Percentiles rank a stretch among this genome's conserved stretches.
Conservation (phyloP, 305 asterid species). For the Fraxinus paxiana region DNA sequence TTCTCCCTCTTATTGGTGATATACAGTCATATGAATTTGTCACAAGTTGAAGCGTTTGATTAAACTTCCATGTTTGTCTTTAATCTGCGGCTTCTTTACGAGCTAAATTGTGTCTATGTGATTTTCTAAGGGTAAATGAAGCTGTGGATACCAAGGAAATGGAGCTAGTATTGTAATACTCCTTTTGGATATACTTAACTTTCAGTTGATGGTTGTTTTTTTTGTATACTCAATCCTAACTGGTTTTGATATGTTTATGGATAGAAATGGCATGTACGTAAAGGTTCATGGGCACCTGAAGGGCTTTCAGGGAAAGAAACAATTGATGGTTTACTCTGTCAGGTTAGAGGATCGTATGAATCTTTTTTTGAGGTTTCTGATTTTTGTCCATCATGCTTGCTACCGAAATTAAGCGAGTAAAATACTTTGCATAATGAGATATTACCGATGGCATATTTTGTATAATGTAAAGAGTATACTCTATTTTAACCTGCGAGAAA, state of each 20-base stretch:
- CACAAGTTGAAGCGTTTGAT: neutral
- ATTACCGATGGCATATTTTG: neutral
- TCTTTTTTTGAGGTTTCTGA: neutral
- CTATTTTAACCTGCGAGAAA: neutral
- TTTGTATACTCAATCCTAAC: slow-evolving; percentile 14
- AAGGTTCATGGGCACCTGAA: slow-evolving; percentile 83
- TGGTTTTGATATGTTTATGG: slow-evolving; percentile 14
- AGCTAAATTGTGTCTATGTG: slow-evolving; percentile 5
- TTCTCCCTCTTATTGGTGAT: neutral
- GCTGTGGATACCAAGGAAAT: slow-evolving; percentile 59
- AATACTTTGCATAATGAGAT: neutral
- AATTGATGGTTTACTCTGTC: slow-evolving; percentile 65
- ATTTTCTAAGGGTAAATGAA: slow-evolving; percentile 59
- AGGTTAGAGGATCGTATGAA: slow-evolving; percentile 38
- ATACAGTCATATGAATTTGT: slow-evolving; percentile 1
- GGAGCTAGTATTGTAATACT: slow-evolving; percentile 58
- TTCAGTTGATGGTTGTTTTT: neutral
- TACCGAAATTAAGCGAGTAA: neutral
- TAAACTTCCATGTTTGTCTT: neutral
- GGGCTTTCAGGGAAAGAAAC: slow-evolving; percentile 75
- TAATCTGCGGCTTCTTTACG: neutral
- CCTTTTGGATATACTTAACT: slow-evolving; percentile 17
- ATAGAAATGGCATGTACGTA: slow-evolving; percentile 76
- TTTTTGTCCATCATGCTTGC: slow-evolving; percentile 5
- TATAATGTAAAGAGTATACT: neutral